phyloP scores from a whole-genome alignment of 495 filamentous ascomycete species.

The Neurospora tetrasperma region DNA sequence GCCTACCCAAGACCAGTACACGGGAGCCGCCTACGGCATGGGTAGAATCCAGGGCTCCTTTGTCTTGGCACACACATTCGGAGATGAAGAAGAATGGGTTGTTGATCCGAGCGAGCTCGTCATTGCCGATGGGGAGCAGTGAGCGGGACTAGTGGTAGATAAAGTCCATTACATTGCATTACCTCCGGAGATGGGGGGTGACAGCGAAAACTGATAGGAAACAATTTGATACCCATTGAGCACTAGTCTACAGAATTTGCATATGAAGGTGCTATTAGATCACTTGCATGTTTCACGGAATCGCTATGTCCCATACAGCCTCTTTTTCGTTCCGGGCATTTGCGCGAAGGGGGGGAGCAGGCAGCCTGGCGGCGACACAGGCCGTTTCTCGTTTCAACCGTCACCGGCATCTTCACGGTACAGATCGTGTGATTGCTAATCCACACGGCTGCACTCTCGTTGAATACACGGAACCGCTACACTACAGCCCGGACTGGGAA shows the following conservation, averaged over 20 bases:
- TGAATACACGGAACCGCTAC: neutral
- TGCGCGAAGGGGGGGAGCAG: neutral
- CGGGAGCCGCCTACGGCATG: slow-evolving; percentile 42
- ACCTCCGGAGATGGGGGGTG: neutral
- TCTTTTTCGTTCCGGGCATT: neutral
- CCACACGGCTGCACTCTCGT: neutral
- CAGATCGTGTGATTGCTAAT: neutral
- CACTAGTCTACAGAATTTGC: neutral
- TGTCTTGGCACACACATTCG: slow-evolving; percentile 44
- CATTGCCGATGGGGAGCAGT: slow-evolving; percentile 8
- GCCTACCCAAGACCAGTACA: slow-evolving; percentile 17
- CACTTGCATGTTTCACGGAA: neutral
- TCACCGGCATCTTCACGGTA: neutral
- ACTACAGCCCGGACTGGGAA: neutral
- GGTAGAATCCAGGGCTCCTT: slow-evolving; percentile 50
- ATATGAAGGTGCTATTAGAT: neutral
- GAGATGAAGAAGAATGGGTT: slow-evolving; percentile 37
- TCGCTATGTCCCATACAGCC: neutral
- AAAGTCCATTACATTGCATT: neutral
- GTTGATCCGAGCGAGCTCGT: slow-evolving; percentile 18
- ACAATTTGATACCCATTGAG: neutral
- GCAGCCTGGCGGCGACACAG: neutral
- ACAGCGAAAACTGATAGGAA: neutral
- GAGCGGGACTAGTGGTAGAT: neutral
- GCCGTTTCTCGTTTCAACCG: neutral